phyloP scores from a whole-genome alignment of 2,329 filamentous ascomycete genomes.

The Tolypocladium amazonense region DNA sequence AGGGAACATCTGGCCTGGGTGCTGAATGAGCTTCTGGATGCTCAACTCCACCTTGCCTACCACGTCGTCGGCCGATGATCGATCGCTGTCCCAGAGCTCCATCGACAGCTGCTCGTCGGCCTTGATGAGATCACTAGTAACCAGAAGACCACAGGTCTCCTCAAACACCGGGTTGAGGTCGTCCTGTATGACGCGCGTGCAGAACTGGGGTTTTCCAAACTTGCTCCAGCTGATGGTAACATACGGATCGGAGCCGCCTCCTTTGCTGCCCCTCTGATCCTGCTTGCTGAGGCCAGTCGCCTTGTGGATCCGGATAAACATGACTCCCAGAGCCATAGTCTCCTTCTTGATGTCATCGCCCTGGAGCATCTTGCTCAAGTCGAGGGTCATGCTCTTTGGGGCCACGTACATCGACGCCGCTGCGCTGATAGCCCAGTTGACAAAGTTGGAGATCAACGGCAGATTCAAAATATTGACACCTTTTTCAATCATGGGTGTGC shows the following conservation, averaged over 20 bases:
- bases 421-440: constrained; percentile 86
- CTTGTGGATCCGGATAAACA: constrained; percentile 87
- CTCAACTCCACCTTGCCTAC: constrained; percentile 91
- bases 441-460: constrained; percentile 89
- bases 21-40: constrained; percentile 86
- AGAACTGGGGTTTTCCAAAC: constrained; percentile 96
- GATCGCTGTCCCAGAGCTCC: constrained; percentile 93
- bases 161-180: constrained; percentile 90
- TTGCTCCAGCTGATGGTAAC: constrained; percentile 93
- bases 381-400: constrained; percentile 86
- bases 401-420: constrained; percentile 87
- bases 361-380: constrained; percentile 80
- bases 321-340: constrained; percentile 72
- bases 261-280: constrained; percentile 68
- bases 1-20: constrained; percentile 86
- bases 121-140: constrained; percentile 84
- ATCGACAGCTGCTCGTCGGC: constrained; percentile 87
- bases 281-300: constrained; percentile 85
- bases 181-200: constrained; percentile 90
- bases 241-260: constrained; percentile 89
- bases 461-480: constrained; percentile 88
- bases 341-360: constrained; percentile 91
- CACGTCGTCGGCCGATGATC: constrained; percentile 85
- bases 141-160: constrained; percentile 73
- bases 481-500: constrained; percentile 82